phyloP scores from a whole-genome alignment of 23 red algal species.

The Agarophyton chilense region DNA sequence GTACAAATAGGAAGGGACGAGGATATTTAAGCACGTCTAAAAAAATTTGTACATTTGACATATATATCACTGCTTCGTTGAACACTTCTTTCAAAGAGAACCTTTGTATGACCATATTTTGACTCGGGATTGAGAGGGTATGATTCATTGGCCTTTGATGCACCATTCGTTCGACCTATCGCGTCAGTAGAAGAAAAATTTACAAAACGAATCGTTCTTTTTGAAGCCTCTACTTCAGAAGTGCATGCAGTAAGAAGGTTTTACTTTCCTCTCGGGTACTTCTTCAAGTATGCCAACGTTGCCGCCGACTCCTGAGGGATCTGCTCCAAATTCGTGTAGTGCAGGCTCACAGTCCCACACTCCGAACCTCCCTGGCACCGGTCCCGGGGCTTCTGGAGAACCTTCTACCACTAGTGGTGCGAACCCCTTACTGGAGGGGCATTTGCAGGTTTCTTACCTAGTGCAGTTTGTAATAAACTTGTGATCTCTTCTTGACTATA shows the following conservation, averaged over 20 bases:
- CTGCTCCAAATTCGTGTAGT: too few species aligned
- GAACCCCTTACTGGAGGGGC: too few species aligned
- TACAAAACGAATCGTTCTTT: conserved; percentile 44
- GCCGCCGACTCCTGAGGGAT: too few species aligned
- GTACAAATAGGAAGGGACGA: conserved; percentile 20
- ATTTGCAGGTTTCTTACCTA: too few species aligned
- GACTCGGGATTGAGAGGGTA: conserved; percentile 25
- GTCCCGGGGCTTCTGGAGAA: too few species aligned
- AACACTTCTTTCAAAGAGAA: conserved; percentile 34
- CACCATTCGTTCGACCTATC: conserved; percentile 21
- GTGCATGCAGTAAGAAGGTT: conserved; percentile 47
- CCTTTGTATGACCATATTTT: conserved; percentile 37
- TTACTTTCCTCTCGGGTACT: conserved; percentile 7
- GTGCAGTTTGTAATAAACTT: too few species aligned
- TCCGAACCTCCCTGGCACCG: too few species aligned
- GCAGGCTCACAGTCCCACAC: too few species aligned
- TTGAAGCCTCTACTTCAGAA: neutral
- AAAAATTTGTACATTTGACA: conserved; percentile 34
- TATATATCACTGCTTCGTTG: conserved; percentile 27
- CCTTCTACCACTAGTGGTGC: too few species aligned
- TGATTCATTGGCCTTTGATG: conserved; percentile 30
- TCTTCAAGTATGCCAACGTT: too few species aligned
- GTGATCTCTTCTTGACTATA: too few species aligned
- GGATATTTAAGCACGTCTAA: conserved; percentile 28
- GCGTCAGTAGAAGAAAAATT: conserved; percentile 69